Base-by-base conservation (phyloP, 306 rosid species). In the Fragaria iinumae region DNA sequence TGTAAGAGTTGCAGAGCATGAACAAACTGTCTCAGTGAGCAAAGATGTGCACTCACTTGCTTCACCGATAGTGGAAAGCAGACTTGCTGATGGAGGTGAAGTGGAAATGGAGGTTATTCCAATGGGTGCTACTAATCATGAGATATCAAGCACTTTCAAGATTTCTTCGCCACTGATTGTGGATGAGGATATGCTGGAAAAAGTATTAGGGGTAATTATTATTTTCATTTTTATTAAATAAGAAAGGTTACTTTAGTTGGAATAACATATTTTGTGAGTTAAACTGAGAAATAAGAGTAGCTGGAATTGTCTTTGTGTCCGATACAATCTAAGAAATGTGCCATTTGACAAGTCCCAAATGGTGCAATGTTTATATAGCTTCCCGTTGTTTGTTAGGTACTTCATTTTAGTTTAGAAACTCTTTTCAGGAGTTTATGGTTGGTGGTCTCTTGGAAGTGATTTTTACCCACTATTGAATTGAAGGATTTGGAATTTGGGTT, bases 31-130 rank as follows among this genome's bases (percentile, higher is more conserved):
- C 74, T 86, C 96, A 12, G 76, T 89, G 49, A 86, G 78, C 89
- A 90, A 89, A 84, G 97, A 87, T 50, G 84, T 95, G 79, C 91
- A 88, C 78, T 90, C 86, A 64, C 88, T 90, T 76, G 68, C 89
- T 69, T 82, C 97, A 53, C 96, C 97, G 23, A 88, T 95, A 74
- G 69, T 95, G 69, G 97, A 95, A 82, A 95, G 86, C 80, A 89
- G 97, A 87, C 92, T 95, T 75, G 88, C 92, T 69, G 93, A 88
- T 78, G 86, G 91, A 44, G 93, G 88, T 86, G 98, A 92, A 82
- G 96, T 92, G 83, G 98, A 95, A 81, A 92, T 95, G 98, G 98
- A 95, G 85, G 97, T 90, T 85, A 92, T 95, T 76, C 97, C 98
- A 4, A 89, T 95, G 85, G 91, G 88, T 63, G 96, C 80, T 47